Conservation (phyloP, 2,329 filamentous ascomycete species). For the Annulohypoxylon truncatum region DNA sequence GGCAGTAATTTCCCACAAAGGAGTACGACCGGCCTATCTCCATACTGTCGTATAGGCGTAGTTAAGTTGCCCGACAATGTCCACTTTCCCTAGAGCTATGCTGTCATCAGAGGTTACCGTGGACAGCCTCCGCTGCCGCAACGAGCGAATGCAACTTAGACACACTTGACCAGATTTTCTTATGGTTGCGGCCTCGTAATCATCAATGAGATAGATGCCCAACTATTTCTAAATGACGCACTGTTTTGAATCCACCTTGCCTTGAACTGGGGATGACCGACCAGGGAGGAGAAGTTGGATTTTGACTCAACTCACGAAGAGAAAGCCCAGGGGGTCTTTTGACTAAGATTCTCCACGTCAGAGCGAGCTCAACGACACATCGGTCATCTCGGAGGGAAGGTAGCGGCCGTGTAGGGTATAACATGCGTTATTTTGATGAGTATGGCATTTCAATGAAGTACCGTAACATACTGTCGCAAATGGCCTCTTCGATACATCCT, state of each 20-base stretch:
- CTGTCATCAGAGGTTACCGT: conserved; percentile 5
- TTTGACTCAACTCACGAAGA: not conserved
- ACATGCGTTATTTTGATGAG: not conserved
- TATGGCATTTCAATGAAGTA: not conserved
- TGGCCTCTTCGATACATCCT: not conserved
- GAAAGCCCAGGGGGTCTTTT: not conserved
- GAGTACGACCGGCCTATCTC: not conserved
- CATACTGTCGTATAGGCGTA: not conserved
- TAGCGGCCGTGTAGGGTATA: not conserved
- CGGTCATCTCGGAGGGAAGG: not conserved
- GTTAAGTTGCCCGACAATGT: conserved; percentile 1
- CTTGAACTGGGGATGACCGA: not conserved
- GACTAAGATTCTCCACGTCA: not conserved
- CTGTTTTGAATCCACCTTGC: not conserved
- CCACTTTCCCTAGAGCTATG: not conserved
- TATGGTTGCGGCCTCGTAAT: conserved; percentile 11
- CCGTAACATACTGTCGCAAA: not conserved
- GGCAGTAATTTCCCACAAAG: conserved; percentile 1
- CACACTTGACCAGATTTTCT: not conserved
- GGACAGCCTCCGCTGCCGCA: not conserved
- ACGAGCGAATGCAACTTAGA: not conserved
- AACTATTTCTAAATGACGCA: conserved; percentile 5
- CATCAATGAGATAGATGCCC: conserved; percentile 8
- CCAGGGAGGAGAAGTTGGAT: not conserved
- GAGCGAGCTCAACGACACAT: not conserved